Evolutionary conservation across 1,284 basidiomycete genomes (phyloP).

Genomic region (Leccinum insolens): DNA sequence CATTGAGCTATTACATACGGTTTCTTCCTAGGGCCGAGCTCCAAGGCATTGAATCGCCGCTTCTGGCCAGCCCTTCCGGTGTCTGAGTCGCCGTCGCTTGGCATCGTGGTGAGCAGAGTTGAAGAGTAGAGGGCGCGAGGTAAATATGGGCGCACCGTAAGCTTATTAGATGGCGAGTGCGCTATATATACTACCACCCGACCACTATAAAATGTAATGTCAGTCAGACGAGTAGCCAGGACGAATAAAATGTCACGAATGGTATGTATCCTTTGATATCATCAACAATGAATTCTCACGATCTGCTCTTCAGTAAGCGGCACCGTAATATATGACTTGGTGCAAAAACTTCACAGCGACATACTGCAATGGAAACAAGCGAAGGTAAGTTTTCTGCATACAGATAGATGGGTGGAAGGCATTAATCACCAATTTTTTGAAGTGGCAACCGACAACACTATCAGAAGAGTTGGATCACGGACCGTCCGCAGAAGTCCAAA

Average conservation of each 20-base stretch:
- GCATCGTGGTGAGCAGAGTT: neutral
- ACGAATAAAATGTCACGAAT: neutral
- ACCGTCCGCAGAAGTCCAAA: too few relatives aligned
- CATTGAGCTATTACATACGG: neutral
- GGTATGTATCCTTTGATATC: neutral
- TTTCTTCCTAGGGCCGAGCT: neutral
- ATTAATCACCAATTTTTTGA: too few relatives aligned
- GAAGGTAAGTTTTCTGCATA: too few relatives aligned
- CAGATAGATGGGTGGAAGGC: too few relatives aligned
- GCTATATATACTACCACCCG: neutral
- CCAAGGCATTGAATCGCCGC: neutral
- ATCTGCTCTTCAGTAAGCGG: neutral
- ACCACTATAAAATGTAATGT: neutral
- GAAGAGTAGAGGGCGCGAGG: neutral
- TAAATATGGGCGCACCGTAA: neutral
- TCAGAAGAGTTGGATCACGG: too few relatives aligned
- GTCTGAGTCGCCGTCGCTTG: neutral
- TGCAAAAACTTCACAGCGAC: too few relatives aligned
- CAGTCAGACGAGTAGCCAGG: neutral
- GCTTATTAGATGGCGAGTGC: neutral
- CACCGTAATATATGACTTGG: too few relatives aligned
- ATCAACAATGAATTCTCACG: neutral
- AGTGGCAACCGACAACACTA: too few relatives aligned
- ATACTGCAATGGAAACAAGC: too few relatives aligned
- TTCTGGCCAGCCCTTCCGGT: neutral